phyloP scores from a whole-genome alignment of 306 rosid genomes.

The Pyrus bretschneideri region DNA sequence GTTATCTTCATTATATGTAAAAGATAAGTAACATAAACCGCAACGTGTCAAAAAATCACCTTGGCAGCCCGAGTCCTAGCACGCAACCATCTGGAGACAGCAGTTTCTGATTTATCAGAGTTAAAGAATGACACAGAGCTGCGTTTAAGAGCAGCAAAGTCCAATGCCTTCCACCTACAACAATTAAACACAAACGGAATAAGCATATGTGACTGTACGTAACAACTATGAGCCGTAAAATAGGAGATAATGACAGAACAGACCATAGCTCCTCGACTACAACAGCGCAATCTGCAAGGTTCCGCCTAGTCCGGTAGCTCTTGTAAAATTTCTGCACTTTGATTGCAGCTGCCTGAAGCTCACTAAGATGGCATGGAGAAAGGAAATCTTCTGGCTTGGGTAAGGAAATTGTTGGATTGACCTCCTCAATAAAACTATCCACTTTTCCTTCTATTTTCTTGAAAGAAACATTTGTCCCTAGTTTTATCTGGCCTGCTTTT shows the following conservation, averaged over 20 bases:
- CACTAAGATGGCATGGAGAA: slow-evolving; percentile 1
- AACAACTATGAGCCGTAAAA: background rate
- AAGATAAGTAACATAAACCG: background rate
- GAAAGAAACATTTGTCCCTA: slow-evolving; percentile 26
- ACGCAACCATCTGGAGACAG: slow-evolving; percentile 67
- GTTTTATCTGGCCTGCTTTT: slow-evolving; percentile 28
- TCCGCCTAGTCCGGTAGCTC: slow-evolving; percentile 67
- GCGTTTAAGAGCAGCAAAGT: slow-evolving; percentile 44
- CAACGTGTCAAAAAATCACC: slow-evolving; percentile 30
- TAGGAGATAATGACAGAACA: slow-evolving; percentile 12
- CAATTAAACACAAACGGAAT: background rate
- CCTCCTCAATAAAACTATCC: slow-evolving; percentile 11
- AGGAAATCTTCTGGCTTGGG: background rate
- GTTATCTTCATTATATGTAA: too few species aligned
- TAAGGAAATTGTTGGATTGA: slow-evolving; percentile 8
- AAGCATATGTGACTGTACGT: background rate
- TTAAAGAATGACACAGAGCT: slow-evolving; percentile 51
- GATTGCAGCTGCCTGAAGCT: slow-evolving; percentile 51
- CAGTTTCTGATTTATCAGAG: slow-evolving; percentile 59
- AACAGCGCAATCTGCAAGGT: slow-evolving; percentile 75
- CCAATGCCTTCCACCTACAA: slow-evolving; percentile 80
- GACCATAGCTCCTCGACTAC: slow-evolving; percentile 88
- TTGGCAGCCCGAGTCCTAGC: slow-evolving; percentile 79
- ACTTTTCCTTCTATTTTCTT: slow-evolving; percentile 2
- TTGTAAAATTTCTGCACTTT: slow-evolving; percentile 71